Evolutionary conservation across 345 rosid genomes (phyloP).

Genomic region (Hevea brasiliensis): DNA sequence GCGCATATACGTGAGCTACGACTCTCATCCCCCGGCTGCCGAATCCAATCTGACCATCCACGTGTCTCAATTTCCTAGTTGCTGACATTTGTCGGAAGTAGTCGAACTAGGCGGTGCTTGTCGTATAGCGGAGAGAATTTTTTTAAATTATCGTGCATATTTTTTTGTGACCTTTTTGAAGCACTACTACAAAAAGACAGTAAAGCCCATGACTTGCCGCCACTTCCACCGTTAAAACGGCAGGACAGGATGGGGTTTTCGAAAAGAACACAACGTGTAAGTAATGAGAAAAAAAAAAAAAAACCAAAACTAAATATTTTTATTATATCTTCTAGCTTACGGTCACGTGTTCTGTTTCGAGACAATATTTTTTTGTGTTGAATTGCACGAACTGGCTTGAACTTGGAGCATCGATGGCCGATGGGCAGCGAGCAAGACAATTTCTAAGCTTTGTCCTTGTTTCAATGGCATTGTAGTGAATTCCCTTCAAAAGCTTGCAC

Average conservation of each 20-base stretch:
- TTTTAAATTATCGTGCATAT: neutral
- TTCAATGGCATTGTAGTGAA: no score
- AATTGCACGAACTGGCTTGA: neutral
- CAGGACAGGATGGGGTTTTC: constrained; percentile 3
- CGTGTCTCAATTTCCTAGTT: constrained; percentile 26
- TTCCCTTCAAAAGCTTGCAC: no score
- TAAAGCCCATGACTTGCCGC: no score
- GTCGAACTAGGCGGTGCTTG: constrained; percentile 59
- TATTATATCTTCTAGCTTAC: no score
- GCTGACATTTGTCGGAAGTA: constrained; percentile 52
- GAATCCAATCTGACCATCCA: constrained; percentile 43
- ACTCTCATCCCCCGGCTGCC: neutral
- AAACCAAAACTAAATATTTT: neutral
- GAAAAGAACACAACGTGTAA: neutral
- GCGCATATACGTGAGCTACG: constrained; percentile 10
- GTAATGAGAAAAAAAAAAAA: neutral
- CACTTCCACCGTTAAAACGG: neutral
- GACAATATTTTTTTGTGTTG: neutral
- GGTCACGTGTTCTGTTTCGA: constrained; percentile 1
- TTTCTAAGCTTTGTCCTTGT: no score
- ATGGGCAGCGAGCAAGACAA: no score
- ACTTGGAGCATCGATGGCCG: no score
- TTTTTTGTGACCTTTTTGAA: neutral
- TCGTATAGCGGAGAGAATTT: constrained; percentile 34
- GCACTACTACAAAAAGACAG: neutral